Evolutionary conservation across 2,329 filamentous ascomycete genomes (phyloP), one percentile per base, ranked within the genome.

Genomic region (Botrytis fragariae): DNA sequence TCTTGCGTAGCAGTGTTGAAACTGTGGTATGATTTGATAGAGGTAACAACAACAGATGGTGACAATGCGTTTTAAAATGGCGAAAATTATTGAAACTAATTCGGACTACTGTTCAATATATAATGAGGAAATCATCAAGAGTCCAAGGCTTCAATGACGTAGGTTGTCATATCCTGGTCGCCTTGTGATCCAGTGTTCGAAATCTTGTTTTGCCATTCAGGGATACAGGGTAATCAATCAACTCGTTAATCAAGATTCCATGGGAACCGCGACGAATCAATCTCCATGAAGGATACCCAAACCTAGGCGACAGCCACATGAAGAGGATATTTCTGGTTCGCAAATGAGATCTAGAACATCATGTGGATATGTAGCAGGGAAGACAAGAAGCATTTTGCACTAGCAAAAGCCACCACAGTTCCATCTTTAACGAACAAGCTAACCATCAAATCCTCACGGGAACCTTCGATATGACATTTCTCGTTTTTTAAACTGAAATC

Each of bases 201-300:
- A 71, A 71, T 71, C 69, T 59, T 64, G 69, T 64, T 71, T 71
- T 71, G 42, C 10, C 25, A 48, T 71, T 39, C 68, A 51, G 42
- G 69, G 57, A 71, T 71, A 37, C 20, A 37, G 51, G 65, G 29
- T 54, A 48, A 57, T 42, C 8, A 25, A 10, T 16, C 10, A 16
- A n/a, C 12, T 54, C 35, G 35, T 61, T 20, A 37, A 44, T 42
- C 25, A 39, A 29, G 37, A 25, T 18, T 39, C 25, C 35, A 22
- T n/a, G 32, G 59, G 59, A n/a, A 39, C n/a, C n/a, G n/a, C 51
- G 44, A 67, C 45, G 16, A 67, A 67, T 67, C 64, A 54, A 32
- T 7, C 32, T 7, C 32, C 44, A 22, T n/a, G 32, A 65, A 32
- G 10, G 25, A n/a, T n/a, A 18, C 2, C 7, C 37, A 39, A 22